Conservation (phyloP, 108 stramenopile species). For the Pelagomonas calceolata region DNA sequence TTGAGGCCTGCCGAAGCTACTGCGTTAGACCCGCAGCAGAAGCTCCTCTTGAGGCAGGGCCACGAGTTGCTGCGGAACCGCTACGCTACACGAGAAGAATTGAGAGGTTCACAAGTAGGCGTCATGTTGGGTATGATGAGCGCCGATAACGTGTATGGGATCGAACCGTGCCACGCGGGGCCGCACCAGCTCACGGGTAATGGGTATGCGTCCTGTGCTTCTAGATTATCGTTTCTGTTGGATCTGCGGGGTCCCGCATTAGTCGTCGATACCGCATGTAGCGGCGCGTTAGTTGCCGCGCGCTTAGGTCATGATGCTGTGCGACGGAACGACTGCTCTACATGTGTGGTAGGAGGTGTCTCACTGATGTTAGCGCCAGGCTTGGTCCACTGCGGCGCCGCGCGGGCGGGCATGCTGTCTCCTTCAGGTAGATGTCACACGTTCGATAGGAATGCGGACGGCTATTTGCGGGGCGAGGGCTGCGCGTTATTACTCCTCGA, state of each 20-base stretch:
- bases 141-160: neutral
- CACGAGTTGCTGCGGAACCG: neutral
- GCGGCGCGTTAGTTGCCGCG: conserved; percentile 8
- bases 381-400: conserved; percentile 8
- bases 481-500: conserved; percentile 9
- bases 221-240: conserved; percentile 4
- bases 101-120: neutral
- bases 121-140: neutral
- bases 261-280: conserved; percentile 13
- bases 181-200: conserved; percentile 3
- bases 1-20: neutral
- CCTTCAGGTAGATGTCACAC: conserved; percentile 7
- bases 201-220: conserved; percentile 8
- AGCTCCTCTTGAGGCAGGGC: neutral
- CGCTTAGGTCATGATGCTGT: neutral
- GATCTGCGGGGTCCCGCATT: conserved; percentile 5
- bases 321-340: neutral
- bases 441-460: conserved; percentile 18
- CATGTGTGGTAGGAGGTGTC: conserved; percentile 4
- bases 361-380: conserved; percentile 6
- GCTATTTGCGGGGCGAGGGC: conserved; percentile 20
- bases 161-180: conserved; percentile 1
- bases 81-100: neutral
- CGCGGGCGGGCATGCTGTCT: conserved; percentile 10
- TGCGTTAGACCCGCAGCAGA: conserved; percentile 11